phyloP scores from a whole-genome alignment of 2,329 filamentous ascomycete genomes.

The Beauveria medogensis region DNA sequence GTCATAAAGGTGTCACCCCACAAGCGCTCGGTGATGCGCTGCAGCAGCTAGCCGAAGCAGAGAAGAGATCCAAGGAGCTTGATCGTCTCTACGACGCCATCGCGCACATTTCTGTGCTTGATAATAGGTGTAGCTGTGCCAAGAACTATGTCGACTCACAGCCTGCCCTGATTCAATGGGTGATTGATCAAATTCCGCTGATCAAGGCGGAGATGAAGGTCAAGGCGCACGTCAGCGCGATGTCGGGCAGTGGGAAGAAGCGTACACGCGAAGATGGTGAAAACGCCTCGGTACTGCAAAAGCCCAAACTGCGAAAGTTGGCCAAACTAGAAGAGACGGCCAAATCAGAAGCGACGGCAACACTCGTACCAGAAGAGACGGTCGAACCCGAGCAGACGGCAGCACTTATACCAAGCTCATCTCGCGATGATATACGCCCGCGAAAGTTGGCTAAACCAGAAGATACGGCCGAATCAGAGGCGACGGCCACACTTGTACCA shows the following conservation, averaged over 20 bases:
- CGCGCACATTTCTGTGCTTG: no score
- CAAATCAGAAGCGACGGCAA: no score
- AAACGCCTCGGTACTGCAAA: not conserved
- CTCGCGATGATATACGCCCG: no score
- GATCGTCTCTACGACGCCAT: no score
- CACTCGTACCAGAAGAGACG: not conserved
- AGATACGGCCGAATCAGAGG: not conserved
- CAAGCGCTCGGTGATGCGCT: not conserved
- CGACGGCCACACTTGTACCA: no score
- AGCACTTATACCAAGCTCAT: no score
- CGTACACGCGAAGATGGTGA: not conserved
- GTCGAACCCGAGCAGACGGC: no score
- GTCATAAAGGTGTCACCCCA: not conserved
- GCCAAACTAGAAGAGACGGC: not conserved
- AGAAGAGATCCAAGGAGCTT: not conserved
- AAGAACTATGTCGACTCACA: not conserved
- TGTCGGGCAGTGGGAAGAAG: not conserved
- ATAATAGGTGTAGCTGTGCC: not conserved
- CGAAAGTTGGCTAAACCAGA: not conserved
- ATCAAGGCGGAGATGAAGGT: not conserved
- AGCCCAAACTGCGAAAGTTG: not conserved
- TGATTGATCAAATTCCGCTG: not conserved
- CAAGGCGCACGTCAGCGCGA: not conserved
- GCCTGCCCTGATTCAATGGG: not conserved
- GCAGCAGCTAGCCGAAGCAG: not conserved